Conservation (phyloP, 2,329 filamentous ascomycete species). For the Harringtonia aguacate region DNA sequence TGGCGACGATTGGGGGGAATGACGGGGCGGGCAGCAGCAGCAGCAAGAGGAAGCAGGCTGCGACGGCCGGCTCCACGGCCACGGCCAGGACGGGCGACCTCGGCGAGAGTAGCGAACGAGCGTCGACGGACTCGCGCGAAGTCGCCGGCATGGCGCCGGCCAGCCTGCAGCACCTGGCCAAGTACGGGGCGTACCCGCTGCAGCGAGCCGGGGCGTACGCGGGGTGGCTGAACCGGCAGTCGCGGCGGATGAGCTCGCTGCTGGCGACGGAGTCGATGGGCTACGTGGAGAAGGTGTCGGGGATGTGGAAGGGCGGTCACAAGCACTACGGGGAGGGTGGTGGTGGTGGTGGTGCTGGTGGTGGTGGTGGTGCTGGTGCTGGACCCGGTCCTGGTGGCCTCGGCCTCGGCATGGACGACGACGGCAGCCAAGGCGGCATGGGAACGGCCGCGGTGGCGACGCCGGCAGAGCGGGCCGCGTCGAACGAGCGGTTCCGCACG, state of each 20-base stretch:
- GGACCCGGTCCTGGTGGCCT: slow-evolving; percentile 47
- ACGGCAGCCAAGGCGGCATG: too few species aligned
- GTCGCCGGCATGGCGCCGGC: slow-evolving; percentile 27
- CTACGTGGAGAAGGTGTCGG: slow-evolving; percentile 92
- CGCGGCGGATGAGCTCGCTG: slow-evolving; percentile 70
- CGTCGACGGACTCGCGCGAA: slow-evolving; percentile 3
- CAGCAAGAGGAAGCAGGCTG: background rate
- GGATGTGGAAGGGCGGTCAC: slow-evolving; percentile 88
- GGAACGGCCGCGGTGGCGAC: too few species aligned
- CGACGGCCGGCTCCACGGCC: too few species aligned
- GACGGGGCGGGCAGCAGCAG: background rate
- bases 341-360: slow-evolving; percentile 26
- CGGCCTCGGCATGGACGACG: slow-evolving; percentile 13
- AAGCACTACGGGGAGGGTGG: slow-evolving; percentile 76
- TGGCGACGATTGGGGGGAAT: slow-evolving; percentile 47
- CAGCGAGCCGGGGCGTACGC: slow-evolving; percentile 77
- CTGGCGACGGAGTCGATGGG: slow-evolving; percentile 89
- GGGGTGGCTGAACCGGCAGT: slow-evolving; percentile 68
- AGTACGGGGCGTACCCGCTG: slow-evolving; percentile 63
- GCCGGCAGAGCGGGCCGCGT: slow-evolving; percentile 13
- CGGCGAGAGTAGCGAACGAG: slow-evolving; percentile 11
- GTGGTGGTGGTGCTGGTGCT: too few species aligned
- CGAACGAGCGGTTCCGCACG: slow-evolving; percentile 72
- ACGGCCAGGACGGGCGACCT: too few species aligned
- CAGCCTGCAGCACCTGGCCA: slow-evolving; percentile 38